Percentiles rank a stretch among this genome's conserved stretches.
These are phyloP conservation scores for Pleurotus sapidus DNA, from an alignment of 768 basidiomycete species.

Conservation along the genomic window DNA sequence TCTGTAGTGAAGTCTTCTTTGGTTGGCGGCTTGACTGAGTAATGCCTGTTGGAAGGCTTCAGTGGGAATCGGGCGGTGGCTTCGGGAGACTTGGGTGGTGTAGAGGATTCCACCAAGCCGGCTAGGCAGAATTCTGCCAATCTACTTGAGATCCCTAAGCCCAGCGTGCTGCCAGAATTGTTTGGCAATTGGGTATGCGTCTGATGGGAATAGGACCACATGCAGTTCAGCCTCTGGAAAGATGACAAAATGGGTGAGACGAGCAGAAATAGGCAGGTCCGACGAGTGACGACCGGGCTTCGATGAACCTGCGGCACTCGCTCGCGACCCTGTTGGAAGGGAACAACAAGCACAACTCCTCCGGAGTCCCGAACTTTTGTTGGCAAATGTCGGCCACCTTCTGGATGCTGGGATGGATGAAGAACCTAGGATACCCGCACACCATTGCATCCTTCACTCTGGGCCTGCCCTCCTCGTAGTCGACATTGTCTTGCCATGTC, in stretches of 20 bases:
- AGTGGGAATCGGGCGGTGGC: constrained; percentile 14
- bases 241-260: constrained; percentile 53
- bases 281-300: constrained; percentile 27
- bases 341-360: constrained; percentile 63
- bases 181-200: constrained; percentile 49
- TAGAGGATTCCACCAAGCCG: constrained; percentile 39
- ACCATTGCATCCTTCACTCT: constrained; percentile 62
- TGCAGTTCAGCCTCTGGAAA: constrained; percentile 45
- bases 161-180: constrained; percentile 84
- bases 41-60: constrained; percentile 37
- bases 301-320: constrained; percentile 55
- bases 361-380: constrained; percentile 53
- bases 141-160: constrained; percentile 65
- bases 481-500: constrained; percentile 75
- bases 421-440: constrained; percentile 78
- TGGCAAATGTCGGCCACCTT: constrained; percentile 59
- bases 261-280: constrained; percentile 33
- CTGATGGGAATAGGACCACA: constrained; percentile 57
- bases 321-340: constrained; percentile 56
- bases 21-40: constrained; percentile 24
- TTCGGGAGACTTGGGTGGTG: constrained; percentile 9
- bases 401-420: constrained; percentile 65
- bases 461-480: constrained; percentile 67
- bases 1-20: constrained; percentile 26
- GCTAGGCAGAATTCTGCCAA: constrained; percentile 64